Percentiles rank a stretch among this genome's conserved stretches.
Conservation (phyloP, 2,329 filamentous ascomycete species). For the Fusarium sp. region DNA sequence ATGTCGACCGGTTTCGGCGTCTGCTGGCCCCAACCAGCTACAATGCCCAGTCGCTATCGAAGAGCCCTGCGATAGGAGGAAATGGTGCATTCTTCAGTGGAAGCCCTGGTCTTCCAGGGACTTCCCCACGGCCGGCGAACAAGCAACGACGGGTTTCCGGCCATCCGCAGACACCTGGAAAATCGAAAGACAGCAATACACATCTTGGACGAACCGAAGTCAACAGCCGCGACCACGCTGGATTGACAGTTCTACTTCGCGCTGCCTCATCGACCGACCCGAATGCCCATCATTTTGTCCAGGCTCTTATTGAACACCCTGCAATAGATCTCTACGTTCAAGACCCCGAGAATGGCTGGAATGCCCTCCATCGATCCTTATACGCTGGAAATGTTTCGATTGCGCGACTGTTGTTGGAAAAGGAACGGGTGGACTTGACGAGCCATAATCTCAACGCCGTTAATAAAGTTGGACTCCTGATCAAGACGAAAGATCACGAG, state of each 20-base stretch:
- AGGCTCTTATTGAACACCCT: conserved; percentile 82
- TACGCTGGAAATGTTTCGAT: conserved; percentile 91
- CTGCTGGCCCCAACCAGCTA: conserved; percentile 79
- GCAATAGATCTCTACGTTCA: conserved; percentile 86
- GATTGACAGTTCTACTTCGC: conserved; percentile 85
- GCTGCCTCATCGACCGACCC: conserved; percentile 78
- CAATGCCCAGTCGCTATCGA: conserved; percentile 63
- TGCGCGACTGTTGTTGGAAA: conserved; percentile 81
- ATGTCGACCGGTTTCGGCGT: conserved; percentile 94
- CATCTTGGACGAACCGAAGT: conserved; percentile 70
- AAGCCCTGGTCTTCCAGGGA: conserved; percentile 54
- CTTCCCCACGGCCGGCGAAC: conserved; percentile 58
- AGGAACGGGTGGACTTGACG: conserved; percentile 73
- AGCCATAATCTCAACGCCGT: conserved; percentile 68
- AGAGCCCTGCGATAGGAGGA: conserved; percentile 59
- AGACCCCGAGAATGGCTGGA: conserved; percentile 95
- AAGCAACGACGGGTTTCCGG: conserved; percentile 66
- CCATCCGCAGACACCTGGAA: conserved; percentile 54
- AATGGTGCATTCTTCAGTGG: conserved; percentile 46
- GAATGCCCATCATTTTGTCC: conserved; percentile 77
- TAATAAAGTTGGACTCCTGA: conserved; percentile 75
- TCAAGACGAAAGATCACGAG: conserved; percentile 95
- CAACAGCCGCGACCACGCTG: conserved; percentile 84
- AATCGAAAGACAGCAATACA: conserved; percentile 55
- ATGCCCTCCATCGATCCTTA: conserved; percentile 87